Evolutionary conservation across 2,329 filamentous ascomycete genomes (phyloP).

Genomic region (Rhynchosporium graminicola): DNA sequence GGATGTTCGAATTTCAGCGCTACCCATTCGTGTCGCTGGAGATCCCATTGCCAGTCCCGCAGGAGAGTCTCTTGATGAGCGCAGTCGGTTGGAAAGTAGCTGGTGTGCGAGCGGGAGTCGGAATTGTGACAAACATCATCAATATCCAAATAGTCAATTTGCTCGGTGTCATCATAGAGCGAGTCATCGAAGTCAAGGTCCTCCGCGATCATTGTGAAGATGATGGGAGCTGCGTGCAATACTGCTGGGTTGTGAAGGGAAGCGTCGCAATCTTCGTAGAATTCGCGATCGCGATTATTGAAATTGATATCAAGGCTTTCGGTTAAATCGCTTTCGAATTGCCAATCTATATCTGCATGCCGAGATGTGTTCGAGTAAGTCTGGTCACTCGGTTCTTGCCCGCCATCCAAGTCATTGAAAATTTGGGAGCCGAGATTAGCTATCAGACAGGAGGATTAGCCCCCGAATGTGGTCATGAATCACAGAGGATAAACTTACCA

Average conservation of each 20-base stretch:
- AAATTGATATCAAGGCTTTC: background rate
- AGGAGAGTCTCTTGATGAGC: conserved; percentile 4
- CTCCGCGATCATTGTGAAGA: background rate
- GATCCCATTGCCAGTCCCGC: conserved; percentile 4
- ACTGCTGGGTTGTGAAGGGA: background rate
- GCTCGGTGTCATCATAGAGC: background rate
- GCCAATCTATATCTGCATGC: background rate
- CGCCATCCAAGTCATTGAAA: background rate
- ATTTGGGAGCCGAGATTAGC: background rate
- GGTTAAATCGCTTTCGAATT: background rate
- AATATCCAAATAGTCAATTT: background rate
- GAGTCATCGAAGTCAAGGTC: background rate
- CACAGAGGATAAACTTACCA: conserved; percentile 7
- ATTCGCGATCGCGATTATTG: conserved; percentile 1
- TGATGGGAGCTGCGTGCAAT: background rate
- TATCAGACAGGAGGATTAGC: conserved; percentile 5
- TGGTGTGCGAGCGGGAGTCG: background rate
- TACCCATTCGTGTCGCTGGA: conserved; percentile 2
- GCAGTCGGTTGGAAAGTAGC: background rate
- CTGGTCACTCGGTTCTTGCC: background rate
- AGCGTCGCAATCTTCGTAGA: conserved; percentile 6
- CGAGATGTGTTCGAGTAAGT: background rate
- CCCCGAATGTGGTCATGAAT: conserved; percentile 11
- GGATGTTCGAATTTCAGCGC: conserved; percentile 8
- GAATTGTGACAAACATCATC: background rate